Conservation (phyloP, 2,329 filamentous ascomycete genomes). For the Lecanicillium sp. region DNA sequence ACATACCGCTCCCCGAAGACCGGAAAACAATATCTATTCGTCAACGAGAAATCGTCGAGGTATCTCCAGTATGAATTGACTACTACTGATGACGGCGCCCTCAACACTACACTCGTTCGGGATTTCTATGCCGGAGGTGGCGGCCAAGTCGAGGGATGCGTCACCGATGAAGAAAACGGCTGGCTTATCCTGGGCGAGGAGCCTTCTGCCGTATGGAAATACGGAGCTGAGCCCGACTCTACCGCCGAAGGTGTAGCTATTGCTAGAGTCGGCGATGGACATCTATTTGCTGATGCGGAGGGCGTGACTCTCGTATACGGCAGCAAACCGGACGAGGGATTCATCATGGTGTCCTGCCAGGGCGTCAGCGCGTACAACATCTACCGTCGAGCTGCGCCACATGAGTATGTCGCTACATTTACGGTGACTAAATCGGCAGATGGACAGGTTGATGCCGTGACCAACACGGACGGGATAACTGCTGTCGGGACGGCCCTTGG, state of each 20-base stretch:
- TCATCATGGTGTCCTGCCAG: slow-evolving; percentile 43
- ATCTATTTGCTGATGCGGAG: slow-evolving; percentile 44
- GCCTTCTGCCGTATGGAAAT: slow-evolving; percentile 41
- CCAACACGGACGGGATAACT: slow-evolving; percentile 43
- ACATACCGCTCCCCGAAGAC: slow-evolving; percentile 38
- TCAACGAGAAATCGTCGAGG: slow-evolving; percentile 44
- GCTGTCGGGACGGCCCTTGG: slow-evolving; percentile 36
- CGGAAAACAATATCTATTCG: slow-evolving; percentile 43
- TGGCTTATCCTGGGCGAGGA: slow-evolving; percentile 45
- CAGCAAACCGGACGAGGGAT: slow-evolving; percentile 32
- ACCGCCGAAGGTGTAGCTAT: slow-evolving; percentile 23
- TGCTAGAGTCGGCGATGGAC: slow-evolving; percentile 36
- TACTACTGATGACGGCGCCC: slow-evolving; percentile 27
- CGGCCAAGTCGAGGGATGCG: slow-evolving; percentile 46
- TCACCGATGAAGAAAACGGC: slow-evolving; percentile 41
- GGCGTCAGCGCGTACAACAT: slow-evolving; percentile 45
- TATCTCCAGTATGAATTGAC: slow-evolving; percentile 45
- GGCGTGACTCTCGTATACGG: slow-evolving; percentile 43
- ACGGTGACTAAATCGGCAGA: slow-evolving; percentile 33
- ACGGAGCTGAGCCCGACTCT: slow-evolving; percentile 39
- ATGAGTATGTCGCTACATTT: slow-evolving; percentile 40
- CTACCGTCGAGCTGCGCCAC: slow-evolving; percentile 38
- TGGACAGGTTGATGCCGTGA: slow-evolving; percentile 37
- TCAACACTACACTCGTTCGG: slow-evolving; percentile 39
- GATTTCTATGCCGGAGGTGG: slow-evolving; percentile 41